Evolutionary conservation across 208 protist species (phyloP).

Genomic region (Leishmania aethiopica): DNA sequence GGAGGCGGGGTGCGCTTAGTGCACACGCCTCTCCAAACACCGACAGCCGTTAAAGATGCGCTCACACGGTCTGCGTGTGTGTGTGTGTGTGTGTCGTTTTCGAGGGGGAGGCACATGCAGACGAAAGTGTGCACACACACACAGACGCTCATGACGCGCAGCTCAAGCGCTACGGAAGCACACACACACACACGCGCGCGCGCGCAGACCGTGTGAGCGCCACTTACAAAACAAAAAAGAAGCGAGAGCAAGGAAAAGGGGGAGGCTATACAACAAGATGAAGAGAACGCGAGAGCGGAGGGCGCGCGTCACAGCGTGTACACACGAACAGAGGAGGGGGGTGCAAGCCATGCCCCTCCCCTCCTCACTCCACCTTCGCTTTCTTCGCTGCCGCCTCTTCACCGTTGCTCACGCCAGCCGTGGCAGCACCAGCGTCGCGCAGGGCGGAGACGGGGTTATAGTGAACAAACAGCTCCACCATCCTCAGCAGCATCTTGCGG

Average conservation of each 20-base stretch:
- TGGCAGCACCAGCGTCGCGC: constrained; percentile 30
- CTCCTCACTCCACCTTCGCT: constrained; percentile 35
- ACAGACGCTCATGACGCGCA: not conserved
- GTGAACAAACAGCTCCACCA: constrained; percentile 45
- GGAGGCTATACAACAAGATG: not conserved
- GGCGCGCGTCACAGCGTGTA: not conserved
- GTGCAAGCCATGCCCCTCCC: not conserved
- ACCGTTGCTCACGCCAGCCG: constrained; percentile 24
- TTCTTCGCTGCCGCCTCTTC: constrained; percentile 32
- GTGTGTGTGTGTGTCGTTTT: too few species aligned
- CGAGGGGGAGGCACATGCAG: not conserved
- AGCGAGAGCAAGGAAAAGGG: not conserved
- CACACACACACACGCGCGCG: not conserved
- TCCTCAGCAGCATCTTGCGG: constrained; percentile 58
- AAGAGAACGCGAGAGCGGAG: not conserved
- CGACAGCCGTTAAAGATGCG: not conserved
- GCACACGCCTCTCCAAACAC: not conserved
- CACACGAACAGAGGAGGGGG: not conserved
- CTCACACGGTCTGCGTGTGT: not conserved
- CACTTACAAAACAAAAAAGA: not conserved
- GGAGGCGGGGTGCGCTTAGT: not conserved
- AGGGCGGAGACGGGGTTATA: constrained; percentile 30
- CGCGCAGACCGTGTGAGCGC: too few species aligned
- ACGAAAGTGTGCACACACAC: not conserved
- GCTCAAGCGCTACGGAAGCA: not conserved